Evolutionary conservation across 306 rosid species (phyloP).

Genomic region (Carpinus viminea): DNA sequence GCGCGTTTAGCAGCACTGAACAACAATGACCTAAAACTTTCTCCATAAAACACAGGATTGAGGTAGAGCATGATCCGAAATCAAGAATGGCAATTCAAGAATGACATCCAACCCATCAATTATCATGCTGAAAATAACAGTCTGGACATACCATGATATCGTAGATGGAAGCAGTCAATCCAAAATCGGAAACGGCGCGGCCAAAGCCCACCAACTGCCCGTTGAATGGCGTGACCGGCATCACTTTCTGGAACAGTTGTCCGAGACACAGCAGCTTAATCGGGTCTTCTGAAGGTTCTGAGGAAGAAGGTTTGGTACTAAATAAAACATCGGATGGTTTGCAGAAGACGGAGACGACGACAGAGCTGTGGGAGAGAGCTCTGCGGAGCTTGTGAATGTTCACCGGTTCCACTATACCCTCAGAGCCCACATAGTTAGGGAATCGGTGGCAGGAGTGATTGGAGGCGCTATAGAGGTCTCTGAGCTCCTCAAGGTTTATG

Average conservation of each 20-base stretch:
- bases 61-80: background rate
- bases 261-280: slow-evolving; percentile 16
- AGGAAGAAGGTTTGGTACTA: slow-evolving; percentile 13
- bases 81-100: background rate
- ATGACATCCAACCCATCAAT: background rate
- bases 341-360: slow-evolving; percentile 74
- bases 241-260: slow-evolving; percentile 42
- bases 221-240: slow-evolving; percentile 53
- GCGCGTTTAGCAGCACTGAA: background rate
- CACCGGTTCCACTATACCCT: slow-evolving; percentile 34
- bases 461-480: slow-evolving; percentile 52
- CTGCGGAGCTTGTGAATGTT: slow-evolving; percentile 58
- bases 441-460: slow-evolving; percentile 51
- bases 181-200: slow-evolving; percentile 77
- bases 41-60: background rate
- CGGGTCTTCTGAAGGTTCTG: background rate
- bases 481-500: slow-evolving; percentile 49
- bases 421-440: slow-evolving; percentile 31
- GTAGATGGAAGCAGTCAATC: slow-evolving; percentile 76
- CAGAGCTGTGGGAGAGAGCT: slow-evolving; percentile 71
- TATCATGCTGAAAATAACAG: background rate
- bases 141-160: slow-evolving; percentile 66
- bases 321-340: slow-evolving; percentile 32
- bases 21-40: background rate
- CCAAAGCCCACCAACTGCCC: slow-evolving; percentile 79